Evolutionary conservation across 1,284 basidiomycete species (phyloP), one percentile per base, ranked within the genome.

Genomic region (Amylostereum areolatum): DNA sequence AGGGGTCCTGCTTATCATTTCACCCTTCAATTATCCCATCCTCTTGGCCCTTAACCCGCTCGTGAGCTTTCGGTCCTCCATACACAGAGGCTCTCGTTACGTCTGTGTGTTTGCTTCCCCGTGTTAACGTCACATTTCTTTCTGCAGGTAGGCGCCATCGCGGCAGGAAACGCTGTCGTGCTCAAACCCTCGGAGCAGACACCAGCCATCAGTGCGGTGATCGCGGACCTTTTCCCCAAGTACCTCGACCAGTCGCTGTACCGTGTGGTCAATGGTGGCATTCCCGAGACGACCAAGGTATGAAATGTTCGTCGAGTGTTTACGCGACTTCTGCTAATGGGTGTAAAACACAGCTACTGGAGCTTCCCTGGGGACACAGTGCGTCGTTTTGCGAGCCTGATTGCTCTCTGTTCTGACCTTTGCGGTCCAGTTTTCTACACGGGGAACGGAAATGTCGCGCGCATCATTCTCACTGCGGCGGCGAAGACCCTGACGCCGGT

Each of bases 151-250:
- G 30, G 77, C 18, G 83, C 82, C 33, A 79, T 85, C 43, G 72
- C 80, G 2, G 81, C 83, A 0, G 83, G 83, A 2, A 82, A 79
- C 59, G 70, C 78, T 10, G 72, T 70, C 1, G 68, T 81, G 24
- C 47, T 85, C 57, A 84, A 85, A 67, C 78, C 77, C 0, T 85
- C 83, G 6, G 85, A 89, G 62, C 68, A 78, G 18, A 65, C 73
- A 0, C 73, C 79, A 5, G 65, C 75, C 28, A 66, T 69, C 33
- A 71, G 81, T 2, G 68, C 74, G 35, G 66, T 85, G 32, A 59
- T 88, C 9, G 71, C 77, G 0, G 69, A 75, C 30, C 71, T 88
- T 18, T 57, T 84, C 49, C 77, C 81, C 11, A 73, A 74, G 57
- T 88, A 89, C 59, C 76, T 89, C 46, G 83, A 87, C 61, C 62